Evolutionary conservation across 257 asterid genomes (phyloP), one percentile per base, ranked within the genome.

Genomic region (Solanum etuberosum): DNA sequence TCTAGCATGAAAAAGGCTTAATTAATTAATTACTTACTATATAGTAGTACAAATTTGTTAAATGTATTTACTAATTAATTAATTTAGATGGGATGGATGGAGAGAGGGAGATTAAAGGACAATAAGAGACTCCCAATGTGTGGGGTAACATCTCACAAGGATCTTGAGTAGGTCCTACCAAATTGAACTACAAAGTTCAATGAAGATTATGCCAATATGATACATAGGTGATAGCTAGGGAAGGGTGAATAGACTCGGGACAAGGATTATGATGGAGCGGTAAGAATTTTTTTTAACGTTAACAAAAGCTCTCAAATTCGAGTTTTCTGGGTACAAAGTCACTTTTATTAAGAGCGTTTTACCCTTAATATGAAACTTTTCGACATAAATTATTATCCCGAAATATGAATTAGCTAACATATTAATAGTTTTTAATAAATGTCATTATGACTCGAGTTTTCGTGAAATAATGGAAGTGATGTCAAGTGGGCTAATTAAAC

Each of bases 351-450:
- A 18, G n/a, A 43, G 54, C 18, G 0, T 18, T 51, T 51, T 51
- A 5, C 0, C 8, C 1, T 0, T 3, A 2, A 6, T 51, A 18
- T 16, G 0, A 51, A 18, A 51, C 9, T 7, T 51, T 51, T 7
- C 0, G 0, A 16, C 23, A 51, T 16, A 0, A 51, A 51, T 51
- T n/a, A n/a, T n/a, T n/a, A n/a, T n/a, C n/a, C 3, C 9, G 0
- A 18, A 18, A 18, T 51, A 51, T 0, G 0, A 51, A 51, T 51
- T 18, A 18, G 10, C n/a, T 51, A 51, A 18, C 5, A 1, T 51
- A 51, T 18, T 51, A 4, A 18, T 16, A 16, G 10, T 6, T 51
- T 51, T 18, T 51, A 51, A 51, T 18, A 51, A 51, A 6, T 51
- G 1, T 51, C 0, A 18, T 51, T 51, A 51, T 51, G 61, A 51